phyloP scores from a whole-genome alignment of 2,329 filamentous ascomycete genomes.

The Aureobasidium sp. region DNA sequence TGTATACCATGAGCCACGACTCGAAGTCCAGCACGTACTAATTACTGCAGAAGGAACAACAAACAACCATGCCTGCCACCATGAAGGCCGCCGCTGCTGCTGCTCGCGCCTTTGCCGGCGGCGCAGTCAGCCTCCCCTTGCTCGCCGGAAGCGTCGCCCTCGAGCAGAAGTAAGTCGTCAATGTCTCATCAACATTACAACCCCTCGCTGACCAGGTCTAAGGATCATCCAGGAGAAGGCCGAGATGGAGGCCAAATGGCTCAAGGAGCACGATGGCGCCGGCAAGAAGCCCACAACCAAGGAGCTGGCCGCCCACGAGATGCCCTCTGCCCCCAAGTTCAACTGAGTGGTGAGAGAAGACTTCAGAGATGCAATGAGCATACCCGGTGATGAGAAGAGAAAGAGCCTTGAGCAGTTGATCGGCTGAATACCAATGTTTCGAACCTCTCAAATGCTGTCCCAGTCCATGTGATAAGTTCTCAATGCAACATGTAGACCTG shows the following conservation, averaged over 20 bases:
- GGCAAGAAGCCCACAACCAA: background rate
- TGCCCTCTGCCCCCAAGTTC: background rate
- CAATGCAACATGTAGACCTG: background rate
- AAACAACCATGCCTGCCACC: conserved; percentile 2
- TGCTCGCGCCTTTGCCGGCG: background rate
- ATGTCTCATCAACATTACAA: background rate
- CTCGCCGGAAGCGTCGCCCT: background rate
- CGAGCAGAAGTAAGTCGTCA: background rate
- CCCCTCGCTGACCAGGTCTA: background rate
- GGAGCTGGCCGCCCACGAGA: background rate
- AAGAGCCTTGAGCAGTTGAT: background rate
- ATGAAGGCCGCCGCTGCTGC: background rate
- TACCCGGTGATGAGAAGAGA: background rate
- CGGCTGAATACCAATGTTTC: background rate
- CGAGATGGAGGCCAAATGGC: conserved; percentile 2
- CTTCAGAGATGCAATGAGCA: background rate
- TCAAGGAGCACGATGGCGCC: background rate
- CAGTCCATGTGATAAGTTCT: background rate
- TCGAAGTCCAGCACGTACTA: background rate
- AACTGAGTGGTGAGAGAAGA: background rate
- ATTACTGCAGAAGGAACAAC: background rate
- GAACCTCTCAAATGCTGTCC: background rate
- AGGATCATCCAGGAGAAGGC: conserved; percentile 2
- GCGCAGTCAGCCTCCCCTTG: background rate
- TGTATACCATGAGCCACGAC: background rate